These are phyloP conservation scores for Gynandropsis gynandra DNA, from an alignment of 345 rosid species.

Conservation along the genomic window DNA sequence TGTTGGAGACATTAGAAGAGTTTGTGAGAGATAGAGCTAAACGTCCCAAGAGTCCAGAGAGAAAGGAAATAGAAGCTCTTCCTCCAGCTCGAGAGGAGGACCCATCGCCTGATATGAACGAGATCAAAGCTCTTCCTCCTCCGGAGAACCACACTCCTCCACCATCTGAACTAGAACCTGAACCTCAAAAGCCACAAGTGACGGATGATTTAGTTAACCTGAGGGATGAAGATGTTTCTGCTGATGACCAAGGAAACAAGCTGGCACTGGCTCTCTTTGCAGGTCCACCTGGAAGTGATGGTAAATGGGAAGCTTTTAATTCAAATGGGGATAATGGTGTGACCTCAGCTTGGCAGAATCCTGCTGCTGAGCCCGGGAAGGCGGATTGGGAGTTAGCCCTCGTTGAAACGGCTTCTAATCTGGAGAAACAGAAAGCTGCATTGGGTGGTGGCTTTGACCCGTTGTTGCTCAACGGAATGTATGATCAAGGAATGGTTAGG, in stretches of 20 bases:
- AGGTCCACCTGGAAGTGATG: constrained; percentile 38
- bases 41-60: constrained; percentile 56
- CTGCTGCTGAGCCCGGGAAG: constrained; percentile 79
- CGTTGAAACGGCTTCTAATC: constrained; percentile 74
- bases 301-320: constrained; percentile 83
- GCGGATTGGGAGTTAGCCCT: constrained; percentile 95
- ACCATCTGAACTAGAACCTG: constrained; percentile 37
- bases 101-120: constrained; percentile 56
- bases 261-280: constrained; percentile 76
- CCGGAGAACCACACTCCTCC: constrained; percentile 58
- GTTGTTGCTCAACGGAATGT: constrained; percentile 75
- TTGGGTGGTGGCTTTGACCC: constrained; percentile 80
- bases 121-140: constrained; percentile 75
- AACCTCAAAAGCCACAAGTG: constrained; percentile 38
- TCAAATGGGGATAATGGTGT: constrained; percentile 46
- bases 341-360: constrained; percentile 73
- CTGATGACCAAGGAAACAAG: constrained; percentile 86
- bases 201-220: constrained; percentile 68
- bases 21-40: constrained; percentile 74
- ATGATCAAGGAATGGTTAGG: constrained; percentile 87
- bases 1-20: constrained; percentile 75
- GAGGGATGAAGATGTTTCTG: constrained; percentile 59
- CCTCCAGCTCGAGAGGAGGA: constrained; percentile 28
- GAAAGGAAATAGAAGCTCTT: constrained; percentile 37
- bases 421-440: constrained; percentile 64